Evolutionary conservation across 768 basidiomycete genomes (phyloP).

Genomic region (Termitomyces sp.): DNA sequence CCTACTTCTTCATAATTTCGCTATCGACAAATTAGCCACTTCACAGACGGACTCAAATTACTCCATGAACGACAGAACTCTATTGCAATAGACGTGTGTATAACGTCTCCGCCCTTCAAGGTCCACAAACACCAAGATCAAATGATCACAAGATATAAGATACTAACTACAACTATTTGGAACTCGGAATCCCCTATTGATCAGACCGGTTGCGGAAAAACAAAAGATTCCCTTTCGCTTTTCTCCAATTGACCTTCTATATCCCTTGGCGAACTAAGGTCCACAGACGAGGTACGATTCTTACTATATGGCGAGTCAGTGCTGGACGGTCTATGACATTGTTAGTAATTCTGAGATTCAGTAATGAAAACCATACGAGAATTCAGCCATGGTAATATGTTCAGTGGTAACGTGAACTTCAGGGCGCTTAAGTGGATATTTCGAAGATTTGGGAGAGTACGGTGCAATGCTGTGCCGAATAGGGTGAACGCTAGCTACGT

Average conservation of each 20-base stretch:
- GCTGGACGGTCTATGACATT: conserved; percentile 11
- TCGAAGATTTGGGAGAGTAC: conserved; percentile 24
- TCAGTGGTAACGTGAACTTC: conserved; percentile 58
- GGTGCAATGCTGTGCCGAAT: conserved; percentile 25
- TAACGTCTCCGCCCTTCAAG: neutral
- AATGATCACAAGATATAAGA: neutral
- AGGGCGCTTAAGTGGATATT: conserved; percentile 29
- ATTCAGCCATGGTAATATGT: conserved; percentile 56
- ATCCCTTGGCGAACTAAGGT: conserved; percentile 23
- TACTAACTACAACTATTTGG: neutral
- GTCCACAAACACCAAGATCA: neutral
- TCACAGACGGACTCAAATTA: neutral
- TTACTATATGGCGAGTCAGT: conserved; percentile 22
- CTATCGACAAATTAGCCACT: neutral
- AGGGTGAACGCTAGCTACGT: conserved; percentile 27
- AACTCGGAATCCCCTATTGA: neutral
- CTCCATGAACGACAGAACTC: neutral
- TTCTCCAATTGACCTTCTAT: conserved; percentile 23
- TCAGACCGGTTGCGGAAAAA: conserved; percentile 17
- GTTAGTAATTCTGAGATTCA: neutral
- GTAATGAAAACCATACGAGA: conserved; percentile 31
- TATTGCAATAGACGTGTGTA: neutral
- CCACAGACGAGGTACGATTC: conserved; percentile 20
- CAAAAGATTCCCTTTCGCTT: conserved; percentile 20
- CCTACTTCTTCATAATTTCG: neutral